A percentile compares a stretch with the other conserved stretches of the same genome.
Evolutionary conservation across 306 rosid genomes (phyloP).

Genomic region (Vigna unguiculata): DNA sequence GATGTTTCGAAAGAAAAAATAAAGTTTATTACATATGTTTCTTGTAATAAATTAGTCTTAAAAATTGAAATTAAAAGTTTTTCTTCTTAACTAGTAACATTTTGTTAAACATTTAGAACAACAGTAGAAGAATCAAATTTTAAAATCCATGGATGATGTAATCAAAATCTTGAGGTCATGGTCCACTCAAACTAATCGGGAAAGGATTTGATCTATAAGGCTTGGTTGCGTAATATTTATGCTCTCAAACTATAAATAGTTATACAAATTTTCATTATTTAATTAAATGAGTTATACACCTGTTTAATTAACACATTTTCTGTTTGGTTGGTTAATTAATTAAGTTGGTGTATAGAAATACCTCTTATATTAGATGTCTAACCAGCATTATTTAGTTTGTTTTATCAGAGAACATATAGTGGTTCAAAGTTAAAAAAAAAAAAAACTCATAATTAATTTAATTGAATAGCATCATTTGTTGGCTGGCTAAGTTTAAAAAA

Average conservation of each 20-base stretch:
- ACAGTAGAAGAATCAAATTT: background rate
- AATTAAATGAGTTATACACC: too few species aligned
- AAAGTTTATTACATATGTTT: too few species aligned
- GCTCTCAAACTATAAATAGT: background rate
- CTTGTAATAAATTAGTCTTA: too few species aligned
- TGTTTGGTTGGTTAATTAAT: background rate
- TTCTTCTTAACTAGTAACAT: background rate
- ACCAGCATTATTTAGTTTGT: conserved; percentile 7
- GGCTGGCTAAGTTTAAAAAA: conserved; percentile 36
- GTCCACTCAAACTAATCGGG: conserved; percentile 10
- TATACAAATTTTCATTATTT: background rate
- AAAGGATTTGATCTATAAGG: background rate
- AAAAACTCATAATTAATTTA: conserved; percentile 5
- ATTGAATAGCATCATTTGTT: conserved; percentile 32
- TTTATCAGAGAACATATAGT: background rate
- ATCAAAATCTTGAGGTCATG: conserved; percentile 10
- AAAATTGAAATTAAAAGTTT: background rate
- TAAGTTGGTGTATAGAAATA: background rate
- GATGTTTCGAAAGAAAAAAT: too few species aligned
- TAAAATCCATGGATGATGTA: conserved; percentile 1
- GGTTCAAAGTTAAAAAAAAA: background rate
- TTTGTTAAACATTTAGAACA: background rate
- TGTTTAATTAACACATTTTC: background rate
- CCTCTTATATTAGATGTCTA: background rate
- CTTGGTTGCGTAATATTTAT: background rate